phyloP scores from a whole-genome alignment of 768 basidiomycete genomes.

The Crucibulum laeve region DNA sequence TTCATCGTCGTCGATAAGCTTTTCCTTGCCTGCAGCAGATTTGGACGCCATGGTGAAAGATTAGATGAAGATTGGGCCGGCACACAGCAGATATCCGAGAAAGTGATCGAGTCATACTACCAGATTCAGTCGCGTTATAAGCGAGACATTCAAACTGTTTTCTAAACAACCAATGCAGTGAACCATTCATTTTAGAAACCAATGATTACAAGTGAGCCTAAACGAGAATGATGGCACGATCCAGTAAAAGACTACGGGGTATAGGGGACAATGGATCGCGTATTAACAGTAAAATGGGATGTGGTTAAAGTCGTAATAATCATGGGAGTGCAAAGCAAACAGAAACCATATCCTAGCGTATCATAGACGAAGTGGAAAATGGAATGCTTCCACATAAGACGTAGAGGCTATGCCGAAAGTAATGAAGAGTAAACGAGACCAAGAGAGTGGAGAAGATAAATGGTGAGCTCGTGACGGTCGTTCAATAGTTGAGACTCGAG shows the following conservation, averaged over 20 bases:
- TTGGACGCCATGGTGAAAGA: conserved; percentile 60
- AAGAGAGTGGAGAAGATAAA: conserved; percentile 25
- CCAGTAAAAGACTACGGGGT: conserved; percentile 56
- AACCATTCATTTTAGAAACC: conserved; percentile 19
- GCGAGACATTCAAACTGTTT: too few species aligned
- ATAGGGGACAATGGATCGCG: conserved; percentile 59
- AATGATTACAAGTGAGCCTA: conserved; percentile 60
- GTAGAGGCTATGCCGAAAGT: conserved; percentile 31
- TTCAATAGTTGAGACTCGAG: too few species aligned
- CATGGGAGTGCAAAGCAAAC: conserved; percentile 50
- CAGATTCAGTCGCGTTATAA: conserved; percentile 9
- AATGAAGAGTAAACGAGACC: conserved; percentile 24
- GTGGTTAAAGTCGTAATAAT: conserved; percentile 63
- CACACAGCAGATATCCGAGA: background rate
- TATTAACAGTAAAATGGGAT: conserved; percentile 67
- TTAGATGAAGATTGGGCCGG: conserved; percentile 12
- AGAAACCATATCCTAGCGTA: conserved; percentile 59
- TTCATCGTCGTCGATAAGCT: conserved; percentile 66
- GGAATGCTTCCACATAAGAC: conserved; percentile 25
- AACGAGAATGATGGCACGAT: conserved; percentile 50
- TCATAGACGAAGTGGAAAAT: conserved; percentile 30
- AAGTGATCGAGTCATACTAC: conserved; percentile 7
- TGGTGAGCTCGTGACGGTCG: conserved; percentile 40
- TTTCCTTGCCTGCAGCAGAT: conserved; percentile 53
- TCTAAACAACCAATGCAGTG: conserved; percentile 3